Base-by-base conservation (phyloP, 345 rosid species). In the Salix suchowensis region DNA sequence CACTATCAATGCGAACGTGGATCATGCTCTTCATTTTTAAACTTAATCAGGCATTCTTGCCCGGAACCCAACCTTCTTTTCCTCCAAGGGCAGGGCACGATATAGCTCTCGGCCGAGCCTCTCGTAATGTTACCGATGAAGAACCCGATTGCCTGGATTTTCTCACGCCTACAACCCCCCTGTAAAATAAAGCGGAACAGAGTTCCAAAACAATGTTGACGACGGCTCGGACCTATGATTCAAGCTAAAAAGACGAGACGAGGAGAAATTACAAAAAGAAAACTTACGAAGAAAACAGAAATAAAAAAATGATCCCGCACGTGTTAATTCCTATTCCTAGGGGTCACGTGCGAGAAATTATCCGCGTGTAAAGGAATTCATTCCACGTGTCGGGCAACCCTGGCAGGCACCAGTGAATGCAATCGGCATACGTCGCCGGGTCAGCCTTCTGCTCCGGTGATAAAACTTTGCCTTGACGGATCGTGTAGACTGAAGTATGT, bases 381-480 rank as follows among this genome's bases (percentile, higher is more conserved):
- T 95, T 95, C 98, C 97, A 93, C 0, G 93, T 91, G 72, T 95
- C 98, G 10, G 97, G 98, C 48, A 95, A 76, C 11, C 98, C 98
- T 0, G 98, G 98, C 36, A 95, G 93, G 73, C 98, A 95, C 98
- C 98, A 95, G 62, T 95, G 98, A 77, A 95, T 91, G 75, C 98
- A 95, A 78, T 95, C 98, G 1, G 98, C 98, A 11, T 86, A 95
- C 1, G 89, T 93, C 37, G 88, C 85, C 0, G 97, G 98, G 70
- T 95, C 90, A 8, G 93, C 96, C 80, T 89, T 78, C 71, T 95
- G 98, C 54, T 90, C 92, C 3, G 90, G 85, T 1, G 96, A 88
- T 36, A 93, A 78, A 84, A 88, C 84, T 77, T 93, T 91, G 78
- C 98, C 97, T 81, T 95, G 94, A 4, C 93, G 89, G 72, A 91